Evolutionary conservation across 371 early-diverging fungal species (phyloP), one percentile per base, ranked within the genome.

Genomic region (Lichtheimia ramosa): DNA sequence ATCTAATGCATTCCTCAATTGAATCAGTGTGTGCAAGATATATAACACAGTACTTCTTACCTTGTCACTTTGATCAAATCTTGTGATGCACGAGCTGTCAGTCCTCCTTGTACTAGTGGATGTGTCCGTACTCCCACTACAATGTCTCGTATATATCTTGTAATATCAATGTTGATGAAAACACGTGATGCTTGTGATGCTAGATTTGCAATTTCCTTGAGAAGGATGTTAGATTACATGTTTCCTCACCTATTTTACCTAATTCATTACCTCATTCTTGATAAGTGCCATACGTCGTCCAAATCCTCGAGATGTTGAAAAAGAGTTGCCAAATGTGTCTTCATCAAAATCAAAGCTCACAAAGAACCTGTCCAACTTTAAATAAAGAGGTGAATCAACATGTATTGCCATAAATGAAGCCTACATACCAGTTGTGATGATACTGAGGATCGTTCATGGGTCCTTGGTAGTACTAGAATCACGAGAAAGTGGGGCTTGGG

Each of bases 61-160:
- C 74, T 85, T 61, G 82, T 77, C 7, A 84, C 83, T 1, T 58
- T 64, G 39, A 82, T 79, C 6, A 86, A 65, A 56, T 86, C 87
- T 48, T 80, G 72, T 3, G 83, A 83, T 25, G 85, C 73, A 34
- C 85, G 64, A 7, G 87, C 75, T n/a, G 87, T 86, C 23, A 86
- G 34, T 0, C 87, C 87, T 24, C 85, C 82, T 49, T 76, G 78
- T 7, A 86, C 78, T 21, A 74, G 60, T 5, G 83, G 83, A 61
- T 86, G 87, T 5, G 84, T 84, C 10, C 87, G 78, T 20, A 86
- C 62, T 12, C 81, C 85, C 7, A 86, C 85, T 2, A 86, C 77
- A 48, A 86, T 81, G 66, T 86, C 87, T 14, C 87, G 69, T 34
- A 86, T 81, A 48, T 85, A 86, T 3, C 85, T 61, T 25, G 73